Evolutionary conservation across 768 basidiomycete species (phyloP).

Genomic region (Auriculariales sp.): DNA sequence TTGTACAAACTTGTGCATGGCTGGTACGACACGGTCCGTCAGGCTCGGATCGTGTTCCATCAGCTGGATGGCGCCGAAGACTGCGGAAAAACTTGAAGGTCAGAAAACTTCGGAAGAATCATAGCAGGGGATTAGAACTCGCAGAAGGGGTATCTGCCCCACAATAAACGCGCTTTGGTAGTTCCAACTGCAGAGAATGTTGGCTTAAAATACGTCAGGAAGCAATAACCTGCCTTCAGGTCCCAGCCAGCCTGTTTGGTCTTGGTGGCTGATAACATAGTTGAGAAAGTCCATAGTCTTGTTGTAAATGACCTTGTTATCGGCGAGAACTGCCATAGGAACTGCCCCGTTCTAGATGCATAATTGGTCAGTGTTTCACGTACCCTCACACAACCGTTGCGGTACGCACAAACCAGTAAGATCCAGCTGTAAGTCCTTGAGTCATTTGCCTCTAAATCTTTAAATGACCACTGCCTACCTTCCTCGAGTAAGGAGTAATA

Average conservation of each 20-base stretch:
- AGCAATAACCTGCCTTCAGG: conserved; percentile 38
- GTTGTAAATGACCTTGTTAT: not conserved
- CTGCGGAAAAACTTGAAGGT: no score
- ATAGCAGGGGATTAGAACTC: no score
- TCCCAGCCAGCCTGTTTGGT: conserved; percentile 40
- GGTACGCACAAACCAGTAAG: not conserved
- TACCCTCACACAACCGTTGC: not conserved
- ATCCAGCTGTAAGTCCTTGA: not conserved
- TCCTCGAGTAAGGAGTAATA: conserved; percentile 22
- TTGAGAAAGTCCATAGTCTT: not conserved
- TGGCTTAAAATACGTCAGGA: not conserved
- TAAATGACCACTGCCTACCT: conserved; percentile 11
- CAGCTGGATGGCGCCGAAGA: conserved; percentile 46
- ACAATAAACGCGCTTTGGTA: conserved; percentile 36
- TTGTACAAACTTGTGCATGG: conserved; percentile 36
- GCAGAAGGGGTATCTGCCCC: conserved; percentile 46
- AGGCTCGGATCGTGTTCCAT: conserved; percentile 30
- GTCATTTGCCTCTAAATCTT: no score
- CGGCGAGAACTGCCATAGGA: not conserved
- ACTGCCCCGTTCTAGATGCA: not conserved
- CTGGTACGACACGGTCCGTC: conserved; percentile 29
- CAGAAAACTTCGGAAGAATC: no score
- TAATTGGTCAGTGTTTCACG: not conserved
- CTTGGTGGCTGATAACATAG: conserved; percentile 37
- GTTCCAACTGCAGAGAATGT: conserved; percentile 12